Evolutionary conservation across 2,329 filamentous ascomycete genomes (phyloP).

Genomic region (Davidsoniella neocaledoniae): DNA sequence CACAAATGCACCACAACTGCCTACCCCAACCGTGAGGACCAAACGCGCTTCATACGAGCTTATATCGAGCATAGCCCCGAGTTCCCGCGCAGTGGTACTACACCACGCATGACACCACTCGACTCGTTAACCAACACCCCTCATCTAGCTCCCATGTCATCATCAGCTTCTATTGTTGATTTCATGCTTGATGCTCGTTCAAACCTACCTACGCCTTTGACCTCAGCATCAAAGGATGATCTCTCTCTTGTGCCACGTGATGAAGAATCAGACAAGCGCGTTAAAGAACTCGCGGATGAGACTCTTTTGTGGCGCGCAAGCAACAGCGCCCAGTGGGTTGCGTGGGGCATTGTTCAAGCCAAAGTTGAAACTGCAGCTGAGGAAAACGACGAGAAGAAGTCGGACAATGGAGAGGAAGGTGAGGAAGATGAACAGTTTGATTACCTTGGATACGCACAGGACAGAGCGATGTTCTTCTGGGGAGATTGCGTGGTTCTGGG

Average conservation of each 20-base stretch:
- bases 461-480: constrained; percentile 86
- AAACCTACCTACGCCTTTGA: constrained; percentile 23
- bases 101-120: constrained; percentile 30
- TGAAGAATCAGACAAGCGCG: constrained; percentile 46
- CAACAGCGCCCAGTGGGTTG: constrained; percentile 80
- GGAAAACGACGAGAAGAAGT: constrained; percentile 11
- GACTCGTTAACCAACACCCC: constrained; percentile 25
- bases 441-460: constrained; percentile 80
- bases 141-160: constrained; percentile 21
- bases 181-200: constrained; percentile 72
- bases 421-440: constrained; percentile 60
- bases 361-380: constrained; percentile 36
- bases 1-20: constrained; percentile 48
- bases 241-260: constrained; percentile 31
- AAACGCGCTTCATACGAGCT: constrained; percentile 66
- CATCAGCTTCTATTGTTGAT: constrained; percentile 38
- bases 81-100: constrained; percentile 37
- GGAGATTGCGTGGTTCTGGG: constrained; percentile 71
- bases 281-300: constrained; percentile 59
- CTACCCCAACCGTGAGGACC: constrained; percentile 70
- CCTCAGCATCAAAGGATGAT: constrained; percentile 34
- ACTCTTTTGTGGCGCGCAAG: constrained; percentile 71
- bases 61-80: constrained; percentile 72
- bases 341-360: constrained; percentile 93
- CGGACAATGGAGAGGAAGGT: constrained; percentile 17